Conservation (phyloP, 2,329 filamentous ascomycete species). For the Epichloe sibirici region DNA sequence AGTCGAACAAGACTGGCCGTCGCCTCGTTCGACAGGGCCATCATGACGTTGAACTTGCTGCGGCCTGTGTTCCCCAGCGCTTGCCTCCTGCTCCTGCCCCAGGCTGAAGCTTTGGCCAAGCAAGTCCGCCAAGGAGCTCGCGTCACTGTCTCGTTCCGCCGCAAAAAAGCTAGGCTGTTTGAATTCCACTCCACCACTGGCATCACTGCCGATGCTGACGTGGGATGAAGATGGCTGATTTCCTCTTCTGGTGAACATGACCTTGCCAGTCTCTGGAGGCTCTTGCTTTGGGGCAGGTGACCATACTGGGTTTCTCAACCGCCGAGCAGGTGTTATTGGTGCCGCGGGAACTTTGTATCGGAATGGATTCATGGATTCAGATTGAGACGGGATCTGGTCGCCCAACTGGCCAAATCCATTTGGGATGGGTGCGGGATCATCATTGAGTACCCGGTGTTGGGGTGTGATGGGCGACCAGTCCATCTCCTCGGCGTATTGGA, state of each 20-base stretch:
- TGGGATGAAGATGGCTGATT: slow-evolving; percentile 3
- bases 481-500: slow-evolving; percentile 48
- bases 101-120: slow-evolving; percentile 32
- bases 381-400: slow-evolving; percentile 31
- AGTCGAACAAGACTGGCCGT: background rate
- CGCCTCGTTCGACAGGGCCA: background rate
- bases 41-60: background rate
- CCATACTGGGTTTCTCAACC: slow-evolving; percentile 48
- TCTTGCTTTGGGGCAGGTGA: slow-evolving; percentile 38
- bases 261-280: slow-evolving; percentile 29
- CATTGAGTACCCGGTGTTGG: slow-evolving; percentile 43
- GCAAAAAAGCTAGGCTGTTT: slow-evolving; percentile 52
- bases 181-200: slow-evolving; percentile 29
- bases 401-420: slow-evolving; percentile 29
- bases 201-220: slow-evolving; percentile 5
- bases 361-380: slow-evolving; percentile 40
- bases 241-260: slow-evolving; percentile 34
- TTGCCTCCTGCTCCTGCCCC: slow-evolving; percentile 15
- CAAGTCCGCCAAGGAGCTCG: slow-evolving; percentile 31
- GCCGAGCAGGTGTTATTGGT: slow-evolving; percentile 52
- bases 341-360: slow-evolving; percentile 59
- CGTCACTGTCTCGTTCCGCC: slow-evolving; percentile 23
- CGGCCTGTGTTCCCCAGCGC: background rate
- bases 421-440: slow-evolving; percentile 24
- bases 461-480: slow-evolving; percentile 57